Base-by-base conservation (phyloP, 306 rosid genomes). In the Geum urbanum region DNA sequence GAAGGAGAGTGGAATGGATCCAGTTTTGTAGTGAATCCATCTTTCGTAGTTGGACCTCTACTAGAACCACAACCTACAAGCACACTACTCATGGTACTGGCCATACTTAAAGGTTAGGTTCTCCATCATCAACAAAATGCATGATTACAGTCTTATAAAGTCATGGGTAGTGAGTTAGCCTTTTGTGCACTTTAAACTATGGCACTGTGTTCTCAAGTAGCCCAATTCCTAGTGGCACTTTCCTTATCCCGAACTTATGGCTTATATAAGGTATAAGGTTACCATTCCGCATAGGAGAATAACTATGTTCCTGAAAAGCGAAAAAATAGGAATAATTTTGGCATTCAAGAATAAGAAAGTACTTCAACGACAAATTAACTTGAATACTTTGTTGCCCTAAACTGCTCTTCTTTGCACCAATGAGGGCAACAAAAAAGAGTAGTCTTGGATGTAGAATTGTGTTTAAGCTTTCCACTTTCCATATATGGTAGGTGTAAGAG, bases 11-110 rank as follows among this genome's bases (percentile, higher is more conserved):
- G 90, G 82, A 15, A 70, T 84, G 74, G 90, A 92, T 84, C 72
- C 90, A 0, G 96, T 90, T 53, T 90, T 53, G 94, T 90, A 63
- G 96, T 92, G 70, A 86, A 85, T 64, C 92, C 92, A 9, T 90
- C 91, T 19, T 90, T 83, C 0, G 91, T 88, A 8, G 88, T 92
- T 70, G 96, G 98, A 69, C 92, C 96, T 10, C 74, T 88, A 66
- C 92, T 92, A 63, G 78, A 90, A 40, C 91, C 96, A 52, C 88
- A 85, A 5, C 98, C 96, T 70, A 81, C 92, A 32, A 92, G 98
- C 60, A 82, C 98, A 3, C 67, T 86, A 9, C 75, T 69, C 35
- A 12, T 88, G 74, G 75, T 90, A n/a, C 80, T 86, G 55, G 41
- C 75, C 73, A 54, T 84, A 56, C 32, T 82, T 24, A 88, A 83